Base-by-base conservation (phyloP, 352 stramenopile species). In the Phytophthora citricola region DNA sequence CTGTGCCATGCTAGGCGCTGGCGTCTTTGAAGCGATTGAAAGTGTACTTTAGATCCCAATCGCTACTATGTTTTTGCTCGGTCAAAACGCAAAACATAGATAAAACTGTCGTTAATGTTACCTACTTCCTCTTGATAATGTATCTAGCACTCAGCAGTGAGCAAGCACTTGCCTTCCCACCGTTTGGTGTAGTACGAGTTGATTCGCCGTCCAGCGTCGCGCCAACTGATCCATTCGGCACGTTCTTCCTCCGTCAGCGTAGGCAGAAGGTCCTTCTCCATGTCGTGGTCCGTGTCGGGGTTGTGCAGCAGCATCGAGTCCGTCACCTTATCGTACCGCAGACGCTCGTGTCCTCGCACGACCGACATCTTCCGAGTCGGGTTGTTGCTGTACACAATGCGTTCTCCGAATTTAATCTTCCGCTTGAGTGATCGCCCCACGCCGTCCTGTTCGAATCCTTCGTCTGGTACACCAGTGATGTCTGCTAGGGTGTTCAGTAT, bases 371-470 rank as follows among this genome's bases (percentile, higher is more conserved):
- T 78, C 10, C 59, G 66, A 7, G 61, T 60, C 15, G 79, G 77
- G 51, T 89, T 87, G 73, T 87, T 89, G 64, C 63, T 86, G 66
- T 67, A 84, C 39, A 86, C 73, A 8, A 57, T 27, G 0, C 52
- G 44, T 20, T 63, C 56, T 0, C 52, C 61, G 27, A 69, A 83
- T 17, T 58, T 64, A 9, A 73, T 38, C 9, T 71, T 27, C 15
- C 79, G 76, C 55, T 83, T 78, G 10, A 88, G 72, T 17, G 76
- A 81, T 1, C 73, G 58, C 4, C 70, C 73, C 22, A 81, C 58
- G 2, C 70, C 68, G 26, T 69, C 73, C 36, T 79, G 73, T n/a
- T 75, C 26, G 45, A 81, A 79, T 0, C 70, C 70, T 22, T 24
- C 57, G 3, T 66, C 58, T 0, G 70, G 70, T 4, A 81, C 58